Base-by-base conservation (phyloP, 768 basidiomycete species). In the Pulveroboletus sp. region DNA sequence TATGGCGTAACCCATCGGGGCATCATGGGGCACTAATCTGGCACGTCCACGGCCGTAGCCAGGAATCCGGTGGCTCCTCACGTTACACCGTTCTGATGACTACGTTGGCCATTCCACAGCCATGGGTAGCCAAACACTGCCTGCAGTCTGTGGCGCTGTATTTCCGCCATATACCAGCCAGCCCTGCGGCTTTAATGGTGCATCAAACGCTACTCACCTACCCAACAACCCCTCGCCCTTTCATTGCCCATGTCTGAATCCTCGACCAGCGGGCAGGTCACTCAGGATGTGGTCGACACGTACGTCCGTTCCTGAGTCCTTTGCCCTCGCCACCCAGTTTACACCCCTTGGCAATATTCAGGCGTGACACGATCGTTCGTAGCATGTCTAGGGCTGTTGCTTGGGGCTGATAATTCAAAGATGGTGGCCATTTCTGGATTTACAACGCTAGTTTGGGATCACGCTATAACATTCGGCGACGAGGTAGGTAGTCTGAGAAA, bases 401-500 rank as follows among this genome's bases (percentile, higher is more conserved):
- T 38, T 30, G 21, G 21, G 37, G 35, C 28, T 56, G 31, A 60
- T n/a, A 15, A 1, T 33, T 17, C 41, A 35, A 50, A 83, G 80
- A 76, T 71, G 47, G 70, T 83, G 31, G 81, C 77, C 11, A 64
- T 82, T 32, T 72, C 72, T 10, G 74, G 77, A 54, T 78, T 78
- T 57, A 73, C 74, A 1, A 58, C 77, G 12, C 67, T 83, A 11
- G 50, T 82, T 12, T 82, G 77, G 70, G 74, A 75, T 50, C 74
- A 75, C 40, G 15, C 69, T 33, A 37, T 76, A 46, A 70, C 73
- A 6, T 64, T 76, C 27, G 55, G 45, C 2, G 70, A 75, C 18
- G 70, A 73, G 56, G 69, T 74, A 44, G 6, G 66, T 57, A 11
- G 21, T 32, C 18, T 14, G 5, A 8, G 21, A 46, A 24, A 32